Evolutionary conservation across 495 filamentous ascomycete genomes (phyloP).

Genomic region (Trichoderma virens): DNA sequence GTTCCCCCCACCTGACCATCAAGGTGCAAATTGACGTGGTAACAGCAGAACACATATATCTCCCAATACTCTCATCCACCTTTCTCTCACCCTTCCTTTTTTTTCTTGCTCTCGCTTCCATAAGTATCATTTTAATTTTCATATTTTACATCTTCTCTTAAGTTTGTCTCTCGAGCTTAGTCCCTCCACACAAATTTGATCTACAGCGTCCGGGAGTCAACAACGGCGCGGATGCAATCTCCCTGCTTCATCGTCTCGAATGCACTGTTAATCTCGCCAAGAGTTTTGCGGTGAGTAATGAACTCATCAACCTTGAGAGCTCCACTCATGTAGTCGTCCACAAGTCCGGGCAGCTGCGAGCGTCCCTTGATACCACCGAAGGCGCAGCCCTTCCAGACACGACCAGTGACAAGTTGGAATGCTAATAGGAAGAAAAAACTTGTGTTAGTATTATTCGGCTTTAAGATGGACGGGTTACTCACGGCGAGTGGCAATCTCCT

Average conservation of each 20-base stretch:
- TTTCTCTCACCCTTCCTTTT: background rate
- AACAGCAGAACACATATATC: too few relatives aligned
- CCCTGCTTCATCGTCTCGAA: conserved; percentile 93
- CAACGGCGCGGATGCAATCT: conserved; percentile 87
- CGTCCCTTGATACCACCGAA: conserved; percentile 98
- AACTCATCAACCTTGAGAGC: conserved; percentile 98
- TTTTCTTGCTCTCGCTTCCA: background rate
- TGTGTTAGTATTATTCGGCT: conserved; percentile 6
- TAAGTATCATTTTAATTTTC: background rate
- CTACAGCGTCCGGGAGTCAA: conserved; percentile 44
- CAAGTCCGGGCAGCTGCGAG: conserved; percentile 79
- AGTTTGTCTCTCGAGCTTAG: background rate
- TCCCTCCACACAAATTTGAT: too few relatives aligned
- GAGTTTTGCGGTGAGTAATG: conserved; percentile 87
- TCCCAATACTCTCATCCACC: background rate
- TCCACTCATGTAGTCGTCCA: conserved; percentile 82
- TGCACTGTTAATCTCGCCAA: conserved; percentile 75
- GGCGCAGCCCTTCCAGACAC: conserved; percentile 95
- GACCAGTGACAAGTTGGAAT: conserved; percentile 97
- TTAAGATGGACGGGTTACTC: conserved; percentile 35
- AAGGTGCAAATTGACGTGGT: background rate
- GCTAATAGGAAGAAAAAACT: conserved; percentile 42
- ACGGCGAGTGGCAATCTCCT: conserved; percentile 96
- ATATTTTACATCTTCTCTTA: background rate
- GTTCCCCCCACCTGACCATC: background rate